A percentile compares a stretch with the other conserved stretches of the same genome.
Conservation (phyloP, 2,329 filamentous ascomycete species). For the Ramularia collo-cygni region DNA sequence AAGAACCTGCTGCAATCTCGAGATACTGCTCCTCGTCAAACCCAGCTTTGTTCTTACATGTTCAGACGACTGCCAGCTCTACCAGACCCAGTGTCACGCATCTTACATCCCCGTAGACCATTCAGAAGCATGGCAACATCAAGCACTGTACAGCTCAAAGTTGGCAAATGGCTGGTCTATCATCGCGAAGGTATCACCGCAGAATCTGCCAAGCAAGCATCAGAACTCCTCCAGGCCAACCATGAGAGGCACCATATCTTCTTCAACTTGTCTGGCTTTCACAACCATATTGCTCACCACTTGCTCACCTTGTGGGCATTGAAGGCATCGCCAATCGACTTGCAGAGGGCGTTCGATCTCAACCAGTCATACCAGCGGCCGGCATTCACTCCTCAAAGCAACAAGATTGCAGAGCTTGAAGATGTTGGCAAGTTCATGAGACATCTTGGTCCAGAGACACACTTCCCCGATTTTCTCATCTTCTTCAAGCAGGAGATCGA, state of each 20-base stretch:
- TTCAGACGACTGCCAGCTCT: not conserved
- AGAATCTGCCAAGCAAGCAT: constrained; percentile 56
- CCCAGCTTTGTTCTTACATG: not conserved
- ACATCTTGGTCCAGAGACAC: constrained; percentile 54
- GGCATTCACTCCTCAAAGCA: constrained; percentile 32
- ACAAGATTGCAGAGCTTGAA: constrained; percentile 49
- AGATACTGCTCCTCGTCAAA: not conserved
- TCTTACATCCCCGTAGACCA: no score
- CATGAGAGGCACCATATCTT: constrained; percentile 70
- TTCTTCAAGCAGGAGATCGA: constrained; percentile 74
- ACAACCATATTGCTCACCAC: constrained; percentile 77
- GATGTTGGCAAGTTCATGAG: constrained; percentile 50
- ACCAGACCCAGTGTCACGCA: not conserved
- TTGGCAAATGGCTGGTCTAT: constrained; percentile 41
- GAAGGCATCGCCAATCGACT: constrained; percentile 52
- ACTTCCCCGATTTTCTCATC: constrained; percentile 67
- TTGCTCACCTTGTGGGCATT: constrained; percentile 71
- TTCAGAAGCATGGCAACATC: constrained; percentile 43
- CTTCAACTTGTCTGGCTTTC: constrained; percentile 68
- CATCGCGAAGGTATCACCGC: constrained; percentile 42
- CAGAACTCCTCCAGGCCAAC: constrained; percentile 68
- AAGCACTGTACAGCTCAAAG: constrained; percentile 40
- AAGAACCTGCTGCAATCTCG: not conserved
- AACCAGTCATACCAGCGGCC: constrained; percentile 63
- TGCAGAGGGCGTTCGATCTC: constrained; percentile 58